Conservation (phyloP, 495 filamentous ascomycete genomes). For the Neurospora discreta region DNA sequence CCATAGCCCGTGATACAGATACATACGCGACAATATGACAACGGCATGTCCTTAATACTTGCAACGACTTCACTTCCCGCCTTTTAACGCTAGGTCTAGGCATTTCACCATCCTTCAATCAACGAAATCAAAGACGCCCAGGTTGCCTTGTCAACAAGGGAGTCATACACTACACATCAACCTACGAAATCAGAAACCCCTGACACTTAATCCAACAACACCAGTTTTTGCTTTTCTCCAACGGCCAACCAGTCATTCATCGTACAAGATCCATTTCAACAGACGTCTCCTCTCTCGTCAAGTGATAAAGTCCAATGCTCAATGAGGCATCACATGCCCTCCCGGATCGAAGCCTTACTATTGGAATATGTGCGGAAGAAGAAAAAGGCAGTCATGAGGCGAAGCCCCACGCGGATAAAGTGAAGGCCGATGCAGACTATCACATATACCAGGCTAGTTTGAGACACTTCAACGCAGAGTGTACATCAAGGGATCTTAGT, state of each 20-base stretch:
- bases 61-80: background rate
- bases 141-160: no score
- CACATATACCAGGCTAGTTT: background rate
- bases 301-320: constrained; percentile 9
- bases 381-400: constrained; percentile 19
- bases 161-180: background rate
- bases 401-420: constrained; percentile 22
- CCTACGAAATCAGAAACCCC: background rate
- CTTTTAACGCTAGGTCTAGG: background rate
- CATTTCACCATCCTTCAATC: background rate
- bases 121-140: background rate
- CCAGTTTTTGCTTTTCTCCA: background rate
- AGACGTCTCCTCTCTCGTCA: background rate
- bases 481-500: constrained; percentile 19
- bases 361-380: constrained; percentile 23
- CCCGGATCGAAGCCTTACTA: constrained; percentile 12
- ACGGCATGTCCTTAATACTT: background rate
- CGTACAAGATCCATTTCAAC: background rate
- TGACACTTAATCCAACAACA: background rate
- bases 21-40: background rate
- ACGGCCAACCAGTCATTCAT: background rate
- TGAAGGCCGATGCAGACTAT: constrained; percentile 28
- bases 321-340: constrained; percentile 35
- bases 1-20: background rate
- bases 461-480: background rate